Evolutionary conservation across 371 early-diverging fungal species (phyloP).

Genomic region (Fennellomyces sp.): DNA sequence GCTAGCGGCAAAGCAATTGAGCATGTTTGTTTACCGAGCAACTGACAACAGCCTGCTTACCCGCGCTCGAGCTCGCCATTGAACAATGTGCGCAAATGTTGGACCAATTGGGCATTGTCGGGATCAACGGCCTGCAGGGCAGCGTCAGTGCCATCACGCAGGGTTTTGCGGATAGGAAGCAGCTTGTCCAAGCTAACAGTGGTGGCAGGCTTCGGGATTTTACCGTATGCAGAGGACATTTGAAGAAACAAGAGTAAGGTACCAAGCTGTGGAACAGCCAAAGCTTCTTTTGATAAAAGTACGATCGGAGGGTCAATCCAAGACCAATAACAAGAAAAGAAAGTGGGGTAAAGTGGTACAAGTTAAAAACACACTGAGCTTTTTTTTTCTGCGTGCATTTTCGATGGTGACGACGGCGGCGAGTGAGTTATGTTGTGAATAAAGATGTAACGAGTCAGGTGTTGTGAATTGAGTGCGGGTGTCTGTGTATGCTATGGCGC

Average conservation of each 20-base stretch:
- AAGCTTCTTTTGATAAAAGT: too few relatives aligned
- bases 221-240: slow-evolving; percentile 73
- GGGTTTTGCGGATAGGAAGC: slow-evolving; percentile 49
- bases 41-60: slow-evolving; percentile 11
- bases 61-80: slow-evolving; percentile 70
- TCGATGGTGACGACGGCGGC: background rate
- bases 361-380: too few relatives aligned
- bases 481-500: too few relatives aligned
- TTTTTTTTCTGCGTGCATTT: background rate
- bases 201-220: slow-evolving; percentile 48
- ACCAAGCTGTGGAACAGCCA: too few relatives aligned
- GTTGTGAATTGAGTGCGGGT: background rate
- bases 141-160: slow-evolving; percentile 32
- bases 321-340: too few relatives aligned
- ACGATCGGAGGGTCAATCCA: too few relatives aligned
- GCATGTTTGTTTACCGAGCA: background rate
- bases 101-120: slow-evolving; percentile 33
- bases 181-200: slow-evolving; percentile 27
- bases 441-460: background rate
- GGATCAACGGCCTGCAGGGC: slow-evolving; percentile 34
- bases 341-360: too few relatives aligned
- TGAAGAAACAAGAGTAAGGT: slow-evolving; percentile 13
- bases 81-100: slow-evolving; percentile 57
- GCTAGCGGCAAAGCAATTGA: too few relatives aligned
- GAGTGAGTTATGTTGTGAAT: background rate